Conservation (phyloP, 495 filamentous ascomycete species). For the Neurospora sp. region DNA sequence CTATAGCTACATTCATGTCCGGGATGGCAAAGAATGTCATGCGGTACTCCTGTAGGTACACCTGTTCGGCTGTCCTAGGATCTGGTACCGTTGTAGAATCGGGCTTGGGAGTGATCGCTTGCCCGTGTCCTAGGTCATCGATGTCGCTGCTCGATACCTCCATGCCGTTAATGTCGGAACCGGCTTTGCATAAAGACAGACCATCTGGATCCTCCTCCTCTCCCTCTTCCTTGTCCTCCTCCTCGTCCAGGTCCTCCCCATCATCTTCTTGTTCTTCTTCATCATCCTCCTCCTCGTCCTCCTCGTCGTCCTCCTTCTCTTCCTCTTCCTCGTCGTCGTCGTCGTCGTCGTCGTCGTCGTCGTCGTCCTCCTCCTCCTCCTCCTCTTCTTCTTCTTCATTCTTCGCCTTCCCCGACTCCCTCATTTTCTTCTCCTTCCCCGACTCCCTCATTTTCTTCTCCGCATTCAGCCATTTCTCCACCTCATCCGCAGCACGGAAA, state of each 20-base stretch:
- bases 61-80: too few species aligned
- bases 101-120: background rate
- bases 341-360: conserved; percentile 47
- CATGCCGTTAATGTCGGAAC: background rate
- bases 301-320: conserved; percentile 44
- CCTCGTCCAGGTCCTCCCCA: too few species aligned
- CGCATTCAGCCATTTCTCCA: conserved; percentile 31
- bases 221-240: background rate
- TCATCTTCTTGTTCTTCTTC: too few species aligned
- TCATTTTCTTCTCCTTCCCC: conserved; percentile 48
- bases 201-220: background rate
- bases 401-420: conserved; percentile 39
- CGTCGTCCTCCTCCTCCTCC: conserved; percentile 46
- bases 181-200: background rate
- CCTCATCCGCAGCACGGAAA: background rate
- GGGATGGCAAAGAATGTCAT: too few species aligned
- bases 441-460: conserved; percentile 42
- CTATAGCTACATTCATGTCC: too few species aligned
- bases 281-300: conserved; percentile 3
- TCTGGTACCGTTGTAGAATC: background rate
- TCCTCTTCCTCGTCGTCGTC: conserved; percentile 43
- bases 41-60: too few species aligned
- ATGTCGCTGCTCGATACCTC: too few species aligned
- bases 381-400: conserved; percentile 44
- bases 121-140: background rate